Base-by-base conservation (phyloP, 148 eudicot species). In the Mesembryanthemum crystallinum region DNA sequence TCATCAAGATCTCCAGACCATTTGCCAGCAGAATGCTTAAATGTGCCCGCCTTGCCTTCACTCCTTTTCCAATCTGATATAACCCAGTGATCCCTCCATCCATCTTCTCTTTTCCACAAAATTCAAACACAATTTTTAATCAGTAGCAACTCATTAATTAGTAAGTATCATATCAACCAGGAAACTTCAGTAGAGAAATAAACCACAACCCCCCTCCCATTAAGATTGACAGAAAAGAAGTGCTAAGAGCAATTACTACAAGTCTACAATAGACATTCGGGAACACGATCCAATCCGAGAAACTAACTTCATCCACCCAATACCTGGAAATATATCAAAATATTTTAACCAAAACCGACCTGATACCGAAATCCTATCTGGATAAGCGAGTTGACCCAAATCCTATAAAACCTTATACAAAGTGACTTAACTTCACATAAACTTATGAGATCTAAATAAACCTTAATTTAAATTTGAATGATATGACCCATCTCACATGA, bases 1-100 rank as follows among this genome's bases (percentile, higher is more conserved):
- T 93, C 98, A 85, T 93, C 94, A 78, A 92, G 98, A 87, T 93
- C 98, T 62, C 87, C 94, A 66, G 90, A 73, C 98, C 98, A 93
- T 64, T 84, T 91, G 24, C 98, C 98, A 21, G 97, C 88, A 3
- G 97, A 79, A 81, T 93, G 92, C 89, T 93, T 93, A 70, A 89
- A 93, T 5, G 83, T 74, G 47, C 98, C 98, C 0, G 98, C 98
- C 82, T 91, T 93, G 32, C 97, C 97, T 78, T 93, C 98, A 64
- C 78, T 83, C 73, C 91, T 93, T 73, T 91, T 93, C 98, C 98
- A 93, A 76, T 93, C 98, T 5, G 98, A 93, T 70, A 75, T 71
- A 25, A 93, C 94, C 98, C 98, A 93, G 32, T 92, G 87, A 57
- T 84, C 88, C 75, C 84, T 82, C 98, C 98, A 93, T 72, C 91